Evolutionary conservation across 352 stramenopile genomes (phyloP).

Genomic region (Phytophthora citricola): DNA sequence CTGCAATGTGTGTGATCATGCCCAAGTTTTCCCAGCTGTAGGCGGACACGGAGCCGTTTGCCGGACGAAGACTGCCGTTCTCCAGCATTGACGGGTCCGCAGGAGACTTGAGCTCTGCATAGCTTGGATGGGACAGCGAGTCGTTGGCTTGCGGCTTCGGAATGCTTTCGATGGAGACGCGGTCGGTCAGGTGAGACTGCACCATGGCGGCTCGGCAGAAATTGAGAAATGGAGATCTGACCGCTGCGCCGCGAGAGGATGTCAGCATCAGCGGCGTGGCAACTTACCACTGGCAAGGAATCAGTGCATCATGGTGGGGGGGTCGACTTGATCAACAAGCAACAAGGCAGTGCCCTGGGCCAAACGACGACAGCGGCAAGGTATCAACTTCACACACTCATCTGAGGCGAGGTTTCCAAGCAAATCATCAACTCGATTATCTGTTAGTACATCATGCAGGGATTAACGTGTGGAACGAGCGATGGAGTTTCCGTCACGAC

Average conservation of each 20-base stretch:
- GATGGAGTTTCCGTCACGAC: constrained; percentile 5
- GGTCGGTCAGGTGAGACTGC: constrained; percentile 24
- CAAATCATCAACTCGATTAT: constrained; percentile 10
- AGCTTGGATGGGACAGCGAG: constrained; percentile 20
- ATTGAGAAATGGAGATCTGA: constrained; percentile 8
- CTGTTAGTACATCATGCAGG: not conserved
- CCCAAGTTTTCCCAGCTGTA: constrained; percentile 47
- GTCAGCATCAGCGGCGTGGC: too few relatives aligned
- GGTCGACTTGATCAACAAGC: too few relatives aligned
- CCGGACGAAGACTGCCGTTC: constrained; percentile 23
- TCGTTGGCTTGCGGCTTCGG: constrained; percentile 18
- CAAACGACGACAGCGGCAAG: too few relatives aligned
- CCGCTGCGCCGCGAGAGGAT: not conserved
- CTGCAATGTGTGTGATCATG: constrained; percentile 48
- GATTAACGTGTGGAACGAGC: constrained; percentile 6
- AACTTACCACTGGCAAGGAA: not conserved
- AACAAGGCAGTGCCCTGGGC: too few relatives aligned
- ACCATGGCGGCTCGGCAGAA: constrained; percentile 5
- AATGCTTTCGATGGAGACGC: constrained; percentile 30
- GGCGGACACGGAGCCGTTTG: constrained; percentile 27
- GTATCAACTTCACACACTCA: constrained; percentile 22
- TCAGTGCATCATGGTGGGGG: constrained; percentile 3
- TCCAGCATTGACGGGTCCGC: constrained; percentile 8
- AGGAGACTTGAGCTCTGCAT: constrained; percentile 35
- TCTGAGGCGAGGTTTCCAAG: constrained; percentile 2